phyloP scores from a whole-genome alignment of 768 basidiomycete species.

The Auriscalpium orientale region DNA sequence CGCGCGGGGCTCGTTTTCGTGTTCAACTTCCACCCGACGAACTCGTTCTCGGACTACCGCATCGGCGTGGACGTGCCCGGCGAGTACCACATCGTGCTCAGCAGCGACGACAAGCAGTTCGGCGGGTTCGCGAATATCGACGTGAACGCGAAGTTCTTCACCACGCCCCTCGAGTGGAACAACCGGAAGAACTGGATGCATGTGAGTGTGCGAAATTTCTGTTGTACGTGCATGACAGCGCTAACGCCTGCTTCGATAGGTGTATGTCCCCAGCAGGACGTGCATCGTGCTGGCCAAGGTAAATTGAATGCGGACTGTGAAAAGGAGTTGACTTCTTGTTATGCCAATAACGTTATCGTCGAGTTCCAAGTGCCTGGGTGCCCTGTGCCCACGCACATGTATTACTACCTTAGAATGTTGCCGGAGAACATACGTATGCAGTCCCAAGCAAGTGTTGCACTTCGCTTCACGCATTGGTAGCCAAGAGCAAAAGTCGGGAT shows the following conservation, averaged over 20 bases:
- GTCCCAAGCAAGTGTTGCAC: too few relatives aligned
- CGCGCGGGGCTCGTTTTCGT: conserved; percentile 90
- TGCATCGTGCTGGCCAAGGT: conserved; percentile 55
- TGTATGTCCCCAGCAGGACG: conserved; percentile 64
- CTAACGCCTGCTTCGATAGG: conserved; percentile 29
- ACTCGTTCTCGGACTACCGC: conserved; percentile 90
- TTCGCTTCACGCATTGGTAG: too few relatives aligned
- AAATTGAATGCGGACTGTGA: not conserved
- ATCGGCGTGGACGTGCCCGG: conserved; percentile 84
- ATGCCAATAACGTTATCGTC: not conserved
- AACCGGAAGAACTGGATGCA: conserved; percentile 85
- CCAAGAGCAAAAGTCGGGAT: too few relatives aligned
- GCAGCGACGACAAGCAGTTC: conserved; percentile 79
- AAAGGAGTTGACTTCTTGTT: not conserved
- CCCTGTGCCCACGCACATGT: too few relatives aligned
- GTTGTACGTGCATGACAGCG: not conserved
- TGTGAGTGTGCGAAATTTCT: conserved; percentile 35
- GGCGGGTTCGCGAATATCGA: conserved; percentile 85
- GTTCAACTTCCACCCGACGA: conserved; percentile 93
- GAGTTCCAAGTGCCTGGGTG: not conserved
- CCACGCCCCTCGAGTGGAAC: conserved; percentile 88
- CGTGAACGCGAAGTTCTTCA: conserved; percentile 58
- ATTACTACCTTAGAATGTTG: too few relatives aligned
- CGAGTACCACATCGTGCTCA: conserved; percentile 75
- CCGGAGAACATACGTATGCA: too few relatives aligned